phyloP scores from a whole-genome alignment of 495 filamentous ascomycete species.

The Penicillium goetzii region DNA sequence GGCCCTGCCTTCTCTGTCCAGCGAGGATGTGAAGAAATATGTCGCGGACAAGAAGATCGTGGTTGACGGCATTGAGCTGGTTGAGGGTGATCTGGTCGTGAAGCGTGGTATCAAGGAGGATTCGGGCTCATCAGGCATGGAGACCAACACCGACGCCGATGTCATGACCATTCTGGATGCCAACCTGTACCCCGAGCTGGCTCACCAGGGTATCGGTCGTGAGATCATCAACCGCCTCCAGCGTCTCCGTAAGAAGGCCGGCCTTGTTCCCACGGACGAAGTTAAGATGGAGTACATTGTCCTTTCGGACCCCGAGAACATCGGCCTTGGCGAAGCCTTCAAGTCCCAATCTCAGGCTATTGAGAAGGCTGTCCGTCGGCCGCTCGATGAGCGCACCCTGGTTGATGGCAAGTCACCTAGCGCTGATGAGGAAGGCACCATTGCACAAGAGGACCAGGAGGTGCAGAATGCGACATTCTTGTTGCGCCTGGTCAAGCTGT shows the following conservation, averaged over 20 bases:
- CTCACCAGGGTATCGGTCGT: constrained; percentile 74
- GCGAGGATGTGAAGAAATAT: constrained; percentile 76
- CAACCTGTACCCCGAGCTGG: constrained; percentile 71
- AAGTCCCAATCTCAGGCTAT: constrained; percentile 67
- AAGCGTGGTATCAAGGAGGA: constrained; percentile 76
- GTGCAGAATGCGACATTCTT: constrained; percentile 85
- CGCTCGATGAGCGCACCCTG: constrained; percentile 72
- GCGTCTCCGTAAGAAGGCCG: constrained; percentile 79
- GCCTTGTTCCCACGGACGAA: constrained; percentile 79
- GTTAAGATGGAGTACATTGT: constrained; percentile 83
- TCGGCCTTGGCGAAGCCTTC: constrained; percentile 76
- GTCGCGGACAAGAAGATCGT: constrained; percentile 68
- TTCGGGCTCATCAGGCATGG: constrained; percentile 67
- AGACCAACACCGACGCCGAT: constrained; percentile 83
- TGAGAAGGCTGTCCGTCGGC: constrained; percentile 78
- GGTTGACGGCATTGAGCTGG: constrained; percentile 82
- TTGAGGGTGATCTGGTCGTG: constrained; percentile 80
- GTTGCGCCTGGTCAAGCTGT: constrained; percentile 79
- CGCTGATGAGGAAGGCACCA: constrained; percentile 61
- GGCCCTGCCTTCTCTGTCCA: constrained; percentile 77
- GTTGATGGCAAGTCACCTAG: constrained; percentile 64
- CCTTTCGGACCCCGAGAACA: constrained; percentile 73
- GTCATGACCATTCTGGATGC: constrained; percentile 82
- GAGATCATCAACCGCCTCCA: constrained; percentile 87
- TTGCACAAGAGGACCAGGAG: constrained; percentile 87